Evolutionary conservation across 352 stramenopile species (phyloP).

Genomic region (Phytophthora hybrid): DNA sequence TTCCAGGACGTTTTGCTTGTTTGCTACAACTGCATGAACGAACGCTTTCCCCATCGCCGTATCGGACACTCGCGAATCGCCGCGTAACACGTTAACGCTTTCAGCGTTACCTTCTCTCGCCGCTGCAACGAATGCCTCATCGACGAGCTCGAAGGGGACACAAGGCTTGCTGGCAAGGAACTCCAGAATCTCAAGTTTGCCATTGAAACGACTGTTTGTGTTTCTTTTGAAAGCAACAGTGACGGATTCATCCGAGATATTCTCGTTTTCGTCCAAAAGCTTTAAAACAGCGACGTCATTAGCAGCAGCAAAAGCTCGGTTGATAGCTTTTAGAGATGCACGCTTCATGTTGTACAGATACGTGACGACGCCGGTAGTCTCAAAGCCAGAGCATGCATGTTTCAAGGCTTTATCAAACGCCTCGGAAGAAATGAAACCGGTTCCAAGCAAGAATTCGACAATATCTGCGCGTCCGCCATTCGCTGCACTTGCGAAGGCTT

Average conservation of each 20-base stretch:
- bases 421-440: neutral
- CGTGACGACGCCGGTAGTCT: neutral
- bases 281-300: neutral
- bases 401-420: neutral
- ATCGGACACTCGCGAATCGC: neutral
- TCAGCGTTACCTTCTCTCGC: no score
- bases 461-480: neutral
- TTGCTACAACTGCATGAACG: neutral
- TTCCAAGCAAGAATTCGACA: neutral
- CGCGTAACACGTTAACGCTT: neutral
- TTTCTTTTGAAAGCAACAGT: neutral
- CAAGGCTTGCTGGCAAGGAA: neutral
- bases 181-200: neutral
- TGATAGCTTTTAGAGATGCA: slow-evolving; percentile 1
- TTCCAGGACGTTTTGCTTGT: neutral
- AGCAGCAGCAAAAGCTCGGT: neutral
- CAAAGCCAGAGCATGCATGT: neutral
- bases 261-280: slow-evolving; percentile 1
- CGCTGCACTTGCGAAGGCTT: neutral
- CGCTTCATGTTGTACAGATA: slow-evolving; percentile 3
- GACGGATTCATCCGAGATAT: neutral
- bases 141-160: neutral
- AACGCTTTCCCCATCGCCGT: slow-evolving; percentile 2
- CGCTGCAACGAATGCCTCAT: neutral
- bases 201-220: neutral